Base-by-base conservation (phyloP, 495 filamentous ascomycete species). In the Daldinia caldariorum region DNA sequence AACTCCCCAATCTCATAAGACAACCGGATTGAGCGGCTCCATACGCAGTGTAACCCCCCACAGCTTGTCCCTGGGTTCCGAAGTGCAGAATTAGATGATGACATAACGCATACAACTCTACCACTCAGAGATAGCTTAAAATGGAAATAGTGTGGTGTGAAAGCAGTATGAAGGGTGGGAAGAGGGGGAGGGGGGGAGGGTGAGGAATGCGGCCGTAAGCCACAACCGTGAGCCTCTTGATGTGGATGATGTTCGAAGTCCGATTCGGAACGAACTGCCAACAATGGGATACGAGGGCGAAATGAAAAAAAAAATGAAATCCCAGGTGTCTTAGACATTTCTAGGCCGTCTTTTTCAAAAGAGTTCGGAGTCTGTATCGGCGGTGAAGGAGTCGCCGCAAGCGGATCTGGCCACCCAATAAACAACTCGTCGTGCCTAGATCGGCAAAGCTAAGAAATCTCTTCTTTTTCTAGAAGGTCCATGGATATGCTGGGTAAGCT, bases 401-500 rank as follows among this genome's bases (percentile, higher is more conserved):
- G 60, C 62, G 63, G 69, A 68, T 67, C 54, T 18, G 22, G 49
- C 58, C 65, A 56, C 43, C 70, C 63, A 68, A 64, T 64, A 67
- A 41, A 67, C 55, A 63, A 50, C 53, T 60, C 63, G 51, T 53
- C 49, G 31, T 16, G 41, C 58, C 62, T 43, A 26, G 68, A 70
- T 71, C 59, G 49, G 63, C 63, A 56, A 56, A 34, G 54, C 69
- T 71, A 72, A 72, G 69, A 72, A 72, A 72, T 72, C 50, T 72
- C 69, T 72, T 72, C 47, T 67, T 60, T 47, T 72, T 72, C 69
- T 72, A 72, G 69, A 72, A 72, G 69, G 60, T 60, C 63, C 49
- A 67, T 8, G 63, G 45, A 43, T 50, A 26, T 29, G 35, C 49
- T 20, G 37, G 14, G 41, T 20, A 45, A 0, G 7, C 34, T 37